Conservation (phyloP, 2,329 filamentous ascomycete genomes). For the Fusarium sambucinum region DNA sequence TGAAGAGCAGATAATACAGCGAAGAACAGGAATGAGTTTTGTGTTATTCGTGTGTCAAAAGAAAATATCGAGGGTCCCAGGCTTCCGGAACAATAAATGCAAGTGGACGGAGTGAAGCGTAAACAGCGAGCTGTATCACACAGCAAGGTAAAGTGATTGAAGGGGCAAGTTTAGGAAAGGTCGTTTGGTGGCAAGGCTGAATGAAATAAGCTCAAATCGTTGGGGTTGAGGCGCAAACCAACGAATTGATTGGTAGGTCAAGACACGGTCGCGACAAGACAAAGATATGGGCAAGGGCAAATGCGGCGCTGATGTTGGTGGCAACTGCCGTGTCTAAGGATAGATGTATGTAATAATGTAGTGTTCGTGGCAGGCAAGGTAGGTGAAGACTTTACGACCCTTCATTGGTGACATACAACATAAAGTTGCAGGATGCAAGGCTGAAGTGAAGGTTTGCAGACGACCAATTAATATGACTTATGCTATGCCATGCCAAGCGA, state of each 20-base stretch:
- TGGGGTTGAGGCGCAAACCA: constrained; percentile 24
- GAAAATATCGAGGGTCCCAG: constrained; percentile 3
- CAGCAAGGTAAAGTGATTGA: constrained; percentile 7
- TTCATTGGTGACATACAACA: constrained; percentile 31
- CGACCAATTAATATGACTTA: constrained; percentile 19
- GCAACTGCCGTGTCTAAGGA: constrained; percentile 26
- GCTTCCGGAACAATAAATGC: constrained; percentile 1
- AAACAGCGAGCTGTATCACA: constrained; percentile 6
- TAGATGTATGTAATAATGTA: neutral
- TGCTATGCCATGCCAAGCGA: constrained; percentile 20
- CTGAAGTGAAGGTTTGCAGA: constrained; percentile 20
- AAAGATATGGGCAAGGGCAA: constrained; percentile 18
- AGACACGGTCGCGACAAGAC: constrained; percentile 5
- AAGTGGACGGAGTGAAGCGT: constrained; percentile 9
- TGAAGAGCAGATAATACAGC: neutral
- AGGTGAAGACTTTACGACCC: constrained; percentile 9
- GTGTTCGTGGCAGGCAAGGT: constrained; percentile 7
- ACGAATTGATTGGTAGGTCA: constrained; percentile 15
- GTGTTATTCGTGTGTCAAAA: constrained; percentile 12
- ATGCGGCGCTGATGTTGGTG: constrained; percentile 19
- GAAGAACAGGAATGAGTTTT: neutral
- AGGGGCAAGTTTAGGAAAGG: constrained; percentile 14
- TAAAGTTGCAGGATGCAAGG: constrained; percentile 35
- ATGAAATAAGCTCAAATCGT: constrained; percentile 46
- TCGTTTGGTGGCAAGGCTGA: constrained; percentile 38